Conservation (phyloP, 2,329 filamentous ascomycete genomes). For the Fusarium zealandicum region DNA sequence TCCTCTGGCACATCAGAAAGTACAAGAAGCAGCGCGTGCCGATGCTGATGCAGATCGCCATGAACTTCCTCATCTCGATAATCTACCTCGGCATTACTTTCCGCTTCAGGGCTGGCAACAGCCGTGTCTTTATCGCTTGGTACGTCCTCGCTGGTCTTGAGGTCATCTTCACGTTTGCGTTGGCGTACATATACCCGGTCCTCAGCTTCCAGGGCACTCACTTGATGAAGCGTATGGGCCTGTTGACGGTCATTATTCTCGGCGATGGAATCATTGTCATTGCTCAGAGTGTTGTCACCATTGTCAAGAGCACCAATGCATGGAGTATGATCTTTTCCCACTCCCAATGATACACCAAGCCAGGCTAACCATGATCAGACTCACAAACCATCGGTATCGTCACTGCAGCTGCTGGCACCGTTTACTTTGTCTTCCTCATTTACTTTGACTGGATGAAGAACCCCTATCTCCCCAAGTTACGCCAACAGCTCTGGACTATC, state of each 20-base stretch:
- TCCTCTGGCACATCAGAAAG: constrained; percentile 52
- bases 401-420: constrained; percentile 49
- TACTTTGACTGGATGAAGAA: constrained; percentile 71
- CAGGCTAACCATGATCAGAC: constrained; percentile 40
- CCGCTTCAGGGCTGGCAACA: constrained; percentile 46
- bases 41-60: constrained; percentile 46
- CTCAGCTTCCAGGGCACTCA: constrained; percentile 69
- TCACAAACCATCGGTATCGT: constrained; percentile 51
- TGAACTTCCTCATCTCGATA: constrained; percentile 47
- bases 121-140: constrained; percentile 53
- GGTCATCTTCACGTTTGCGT: constrained; percentile 56
- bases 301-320: constrained; percentile 51
- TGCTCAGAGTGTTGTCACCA: constrained; percentile 57
- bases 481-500: constrained; percentile 65
- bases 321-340: constrained; percentile 46
- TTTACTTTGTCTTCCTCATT: constrained; percentile 56
- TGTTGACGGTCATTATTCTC: constrained; percentile 71
- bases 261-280: constrained; percentile 71
- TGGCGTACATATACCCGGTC: constrained; percentile 62
- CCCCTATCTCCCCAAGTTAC: constrained; percentile 62
- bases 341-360: background rate
- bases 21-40: constrained; percentile 49
- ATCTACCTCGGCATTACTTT: constrained; percentile 54
- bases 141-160: constrained; percentile 63
- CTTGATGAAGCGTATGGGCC: constrained; percentile 67